Percentiles rank a stretch among this genome's conserved stretches.
These are phyloP conservation scores for Platismatia glauca DNA, from an alignment of 495 filamentous ascomycete genomes.

Conservation along the genomic window DNA sequence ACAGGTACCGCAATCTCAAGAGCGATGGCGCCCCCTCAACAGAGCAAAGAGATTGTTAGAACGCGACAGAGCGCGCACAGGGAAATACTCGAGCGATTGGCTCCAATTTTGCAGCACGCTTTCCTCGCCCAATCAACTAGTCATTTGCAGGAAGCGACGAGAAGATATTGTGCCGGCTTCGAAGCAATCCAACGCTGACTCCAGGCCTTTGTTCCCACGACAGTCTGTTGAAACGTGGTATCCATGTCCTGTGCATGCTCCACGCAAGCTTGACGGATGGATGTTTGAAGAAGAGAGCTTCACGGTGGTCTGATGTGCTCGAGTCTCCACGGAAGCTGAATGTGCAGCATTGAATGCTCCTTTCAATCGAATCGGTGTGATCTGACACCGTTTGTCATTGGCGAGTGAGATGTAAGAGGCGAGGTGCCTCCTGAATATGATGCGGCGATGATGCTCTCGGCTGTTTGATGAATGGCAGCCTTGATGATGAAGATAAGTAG, in stretches of 20 bases:
- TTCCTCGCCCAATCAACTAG: not conserved
- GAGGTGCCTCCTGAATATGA: too few species aligned
- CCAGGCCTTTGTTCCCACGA: not conserved
- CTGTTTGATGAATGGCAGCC: not conserved
- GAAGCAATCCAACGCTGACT: not conserved
- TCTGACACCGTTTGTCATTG: not conserved
- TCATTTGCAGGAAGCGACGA: not conserved
- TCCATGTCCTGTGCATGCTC: not conserved
- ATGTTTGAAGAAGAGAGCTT: not conserved
- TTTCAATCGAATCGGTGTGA: not conserved
- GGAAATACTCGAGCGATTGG: not conserved
- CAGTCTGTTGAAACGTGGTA: not conserved
- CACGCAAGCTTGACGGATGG: not conserved
- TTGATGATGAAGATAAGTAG: not conserved
- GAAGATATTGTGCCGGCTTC: not conserved
- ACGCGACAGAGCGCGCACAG: not conserved
- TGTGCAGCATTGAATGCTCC: not conserved
- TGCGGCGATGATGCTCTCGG: too few species aligned
- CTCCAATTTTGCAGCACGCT: not conserved
- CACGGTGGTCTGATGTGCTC: not conserved
- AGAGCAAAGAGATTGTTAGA: not conserved
- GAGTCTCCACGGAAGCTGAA: not conserved
- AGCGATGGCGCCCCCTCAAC: not conserved
- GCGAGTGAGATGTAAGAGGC: not conserved
- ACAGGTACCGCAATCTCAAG: not conserved